These are phyloP conservation scores for Populus ilicifolia DNA, from an alignment of 345 rosid species.

Conservation along the genomic window DNA sequence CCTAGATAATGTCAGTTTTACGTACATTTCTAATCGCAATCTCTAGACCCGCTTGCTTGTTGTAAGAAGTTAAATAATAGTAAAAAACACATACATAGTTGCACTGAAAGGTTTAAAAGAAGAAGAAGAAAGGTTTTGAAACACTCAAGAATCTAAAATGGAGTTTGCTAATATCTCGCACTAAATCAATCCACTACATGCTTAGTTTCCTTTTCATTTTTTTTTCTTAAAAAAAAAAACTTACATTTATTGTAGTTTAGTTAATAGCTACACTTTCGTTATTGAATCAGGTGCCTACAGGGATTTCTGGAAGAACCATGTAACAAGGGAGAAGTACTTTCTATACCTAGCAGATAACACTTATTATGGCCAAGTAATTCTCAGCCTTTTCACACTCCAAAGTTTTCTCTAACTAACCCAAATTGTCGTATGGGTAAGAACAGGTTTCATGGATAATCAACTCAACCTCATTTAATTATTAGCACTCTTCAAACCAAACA, in stretches of 20 bases:
- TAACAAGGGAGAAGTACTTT: constrained; percentile 3
- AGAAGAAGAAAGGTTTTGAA: background rate
- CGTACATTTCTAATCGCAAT: background rate
- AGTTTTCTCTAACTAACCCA: background rate
- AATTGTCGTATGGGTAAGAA: constrained; percentile 4
- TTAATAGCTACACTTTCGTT: background rate
- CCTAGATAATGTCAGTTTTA: background rate
- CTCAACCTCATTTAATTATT: background rate
- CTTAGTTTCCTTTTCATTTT: background rate
- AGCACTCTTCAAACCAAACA: background rate
- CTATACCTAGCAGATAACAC: background rate
- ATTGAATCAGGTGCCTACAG: constrained; percentile 7
- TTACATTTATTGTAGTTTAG: background rate
- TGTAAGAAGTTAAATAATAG: background rate
- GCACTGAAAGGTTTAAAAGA: background rate
- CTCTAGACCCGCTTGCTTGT: background rate
- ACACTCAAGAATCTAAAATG: background rate
- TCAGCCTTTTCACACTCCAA: background rate
- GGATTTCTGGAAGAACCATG: background rate
- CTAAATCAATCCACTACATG: background rate
- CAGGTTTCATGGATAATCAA: background rate
- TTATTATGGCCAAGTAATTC: background rate
- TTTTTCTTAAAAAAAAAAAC: background rate
- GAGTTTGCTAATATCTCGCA: background rate
- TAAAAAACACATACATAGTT: background rate